These are phyloP conservation scores for Fraxinus sp. DNA, from an alignment of 305 asterid genomes.

Conservation along the genomic window DNA sequence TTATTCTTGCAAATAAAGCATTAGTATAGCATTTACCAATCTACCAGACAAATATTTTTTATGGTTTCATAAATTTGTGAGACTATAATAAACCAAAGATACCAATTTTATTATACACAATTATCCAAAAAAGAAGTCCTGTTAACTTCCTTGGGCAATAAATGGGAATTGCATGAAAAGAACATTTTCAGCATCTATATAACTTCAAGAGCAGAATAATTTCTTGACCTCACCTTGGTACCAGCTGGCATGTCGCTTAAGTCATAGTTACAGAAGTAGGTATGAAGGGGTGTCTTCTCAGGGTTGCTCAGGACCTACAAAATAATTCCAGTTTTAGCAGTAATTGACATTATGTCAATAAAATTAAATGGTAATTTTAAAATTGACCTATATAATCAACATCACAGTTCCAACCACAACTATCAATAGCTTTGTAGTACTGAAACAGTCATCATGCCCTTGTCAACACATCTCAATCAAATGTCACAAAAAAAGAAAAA, in stretches of 20 bases:
- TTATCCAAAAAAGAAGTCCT: not conserved
- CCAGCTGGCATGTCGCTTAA: constrained; percentile 91
- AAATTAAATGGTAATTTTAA: not conserved
- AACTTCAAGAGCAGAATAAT: constrained; percentile 11
- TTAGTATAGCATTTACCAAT: not conserved
- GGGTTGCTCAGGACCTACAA: constrained; percentile 86
- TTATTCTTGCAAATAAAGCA: constrained; percentile 3
- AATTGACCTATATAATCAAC: not conserved
- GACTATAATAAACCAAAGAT: not conserved
- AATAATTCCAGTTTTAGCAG: constrained; percentile 16
- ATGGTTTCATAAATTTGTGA: not conserved
- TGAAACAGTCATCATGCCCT: not conserved
- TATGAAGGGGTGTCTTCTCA: constrained; percentile 82
- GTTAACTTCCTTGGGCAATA: not conserved
- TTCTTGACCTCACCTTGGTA: constrained; percentile 56
- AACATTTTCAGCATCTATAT: not conserved
- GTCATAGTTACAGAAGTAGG: constrained; percentile 79
- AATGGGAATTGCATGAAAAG: not conserved
- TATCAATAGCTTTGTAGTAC: not conserved
- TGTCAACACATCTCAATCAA: not conserved
- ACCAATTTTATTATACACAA: not conserved
- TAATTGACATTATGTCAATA: not conserved
- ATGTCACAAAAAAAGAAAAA: not conserved
- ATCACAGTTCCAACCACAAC: not conserved
- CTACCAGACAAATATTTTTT: not conserved